phyloP scores from a whole-genome alignment of 192 early-diverging fungal genomes.

The Coemansia sp. region DNA sequence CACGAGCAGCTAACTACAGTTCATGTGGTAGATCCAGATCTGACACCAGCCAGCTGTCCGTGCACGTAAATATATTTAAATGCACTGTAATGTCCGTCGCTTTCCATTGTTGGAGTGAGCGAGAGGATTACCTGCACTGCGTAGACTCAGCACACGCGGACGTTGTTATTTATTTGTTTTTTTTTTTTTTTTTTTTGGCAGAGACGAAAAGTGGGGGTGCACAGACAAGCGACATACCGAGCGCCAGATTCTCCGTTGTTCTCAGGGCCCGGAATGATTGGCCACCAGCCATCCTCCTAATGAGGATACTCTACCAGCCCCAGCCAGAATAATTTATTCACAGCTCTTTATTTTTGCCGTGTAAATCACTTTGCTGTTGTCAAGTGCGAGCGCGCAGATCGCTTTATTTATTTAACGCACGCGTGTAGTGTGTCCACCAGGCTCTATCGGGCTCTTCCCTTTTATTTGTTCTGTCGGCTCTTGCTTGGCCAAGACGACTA shows the following conservation, averaged over 20 bases:
- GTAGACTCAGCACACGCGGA: slow-evolving; percentile 1
- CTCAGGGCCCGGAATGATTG: slow-evolving; percentile 4
- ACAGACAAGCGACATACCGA: neutral
- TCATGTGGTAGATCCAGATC: slow-evolving; percentile 1
- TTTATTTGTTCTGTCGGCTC: neutral
- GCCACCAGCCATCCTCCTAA: neutral
- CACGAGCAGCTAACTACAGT: neutral
- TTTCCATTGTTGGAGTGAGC: neutral
- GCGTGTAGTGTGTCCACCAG: neutral
- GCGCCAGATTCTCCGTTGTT: neutral
- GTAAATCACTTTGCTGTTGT: neutral
- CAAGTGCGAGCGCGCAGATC: slow-evolving; percentile 3
- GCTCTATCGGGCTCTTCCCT: neutral
- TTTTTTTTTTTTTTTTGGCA: neutral
- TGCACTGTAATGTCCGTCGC: neutral
- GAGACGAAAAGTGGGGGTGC: neutral
- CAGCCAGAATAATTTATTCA: neutral
- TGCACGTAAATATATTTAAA: neutral
- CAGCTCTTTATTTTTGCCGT: neutral
- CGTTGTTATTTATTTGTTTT: neutral
- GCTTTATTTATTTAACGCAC: neutral
- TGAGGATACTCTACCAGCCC: slow-evolving; percentile 10
- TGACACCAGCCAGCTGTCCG: neutral
- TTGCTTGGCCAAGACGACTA: neutral
- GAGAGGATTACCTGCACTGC: neutral